A percentile compares a stretch with the other conserved stretches of the same genome.
phyloP scores from a whole-genome alignment of 2,329 filamentous ascomycete genomes.

The Epichloe bromicola region DNA sequence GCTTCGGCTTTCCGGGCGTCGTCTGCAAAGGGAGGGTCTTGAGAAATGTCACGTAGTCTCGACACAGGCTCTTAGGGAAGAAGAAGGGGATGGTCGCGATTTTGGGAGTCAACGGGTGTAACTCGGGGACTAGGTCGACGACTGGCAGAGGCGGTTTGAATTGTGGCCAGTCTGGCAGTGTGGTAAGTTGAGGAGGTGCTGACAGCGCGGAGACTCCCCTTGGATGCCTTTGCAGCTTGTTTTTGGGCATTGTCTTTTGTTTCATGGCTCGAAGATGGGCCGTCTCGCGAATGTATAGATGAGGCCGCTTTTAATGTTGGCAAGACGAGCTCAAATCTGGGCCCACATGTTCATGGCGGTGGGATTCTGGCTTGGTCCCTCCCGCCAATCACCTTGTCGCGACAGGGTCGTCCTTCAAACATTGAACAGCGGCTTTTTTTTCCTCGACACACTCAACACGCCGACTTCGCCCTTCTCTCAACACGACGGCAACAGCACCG shows the following conservation, averaged over 20 bases:
- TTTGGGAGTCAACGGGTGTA: constrained; percentile 39
- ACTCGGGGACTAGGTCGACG: constrained; percentile 46
- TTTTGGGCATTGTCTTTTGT: constrained; percentile 19
- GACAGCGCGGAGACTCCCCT: constrained; percentile 9
- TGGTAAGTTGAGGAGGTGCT: constrained; percentile 5
- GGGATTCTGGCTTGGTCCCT: no score
- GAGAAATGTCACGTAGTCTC: constrained; percentile 63
- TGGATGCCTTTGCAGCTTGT: constrained; percentile 16
- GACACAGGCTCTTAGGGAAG: constrained; percentile 63
- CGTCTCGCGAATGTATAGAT: no score
- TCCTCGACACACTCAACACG: no score
- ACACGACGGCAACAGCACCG: neutral
- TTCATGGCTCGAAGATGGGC: neutral
- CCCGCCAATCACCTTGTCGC: no score
- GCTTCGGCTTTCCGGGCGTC: constrained; percentile 66
- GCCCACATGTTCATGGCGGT: no score
- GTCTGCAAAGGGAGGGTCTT: constrained; percentile 56
- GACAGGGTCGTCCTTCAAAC: no score
- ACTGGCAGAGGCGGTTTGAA: constrained; percentile 58
- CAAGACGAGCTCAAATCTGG: no score
- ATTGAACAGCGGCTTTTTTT: no score
- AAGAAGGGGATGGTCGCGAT: constrained; percentile 63
- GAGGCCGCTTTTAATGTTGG: no score
- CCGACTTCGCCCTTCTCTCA: no score
- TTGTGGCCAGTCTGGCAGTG: constrained; percentile 50